A percentile compares a stretch with the other conserved stretches of the same genome.
phyloP scores from a whole-genome alignment of 768 basidiomycete species.

The Leccinum incarnatum region DNA sequence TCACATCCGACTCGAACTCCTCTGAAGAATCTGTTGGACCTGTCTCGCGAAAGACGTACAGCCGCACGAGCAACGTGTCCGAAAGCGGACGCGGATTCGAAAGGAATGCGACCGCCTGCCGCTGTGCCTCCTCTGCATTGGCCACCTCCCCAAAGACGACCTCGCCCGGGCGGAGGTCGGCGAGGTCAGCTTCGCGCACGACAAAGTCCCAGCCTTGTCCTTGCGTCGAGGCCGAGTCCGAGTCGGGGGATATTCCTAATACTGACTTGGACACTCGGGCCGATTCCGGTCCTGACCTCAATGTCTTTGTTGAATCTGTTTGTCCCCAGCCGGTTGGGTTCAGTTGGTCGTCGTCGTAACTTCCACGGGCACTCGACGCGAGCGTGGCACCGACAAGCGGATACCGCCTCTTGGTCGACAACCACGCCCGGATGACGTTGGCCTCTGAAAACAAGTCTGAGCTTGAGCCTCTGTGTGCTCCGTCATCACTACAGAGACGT shows the following conservation, averaged over 20 bases:
- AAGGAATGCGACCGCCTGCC: conserved; percentile 28
- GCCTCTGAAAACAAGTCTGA: conserved; percentile 25
- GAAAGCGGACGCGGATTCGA: conserved; percentile 40
- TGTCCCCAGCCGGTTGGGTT: too few relatives aligned
- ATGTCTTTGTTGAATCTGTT: too few relatives aligned
- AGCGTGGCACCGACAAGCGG: conserved; percentile 48
- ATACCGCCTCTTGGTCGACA: conserved; percentile 44
- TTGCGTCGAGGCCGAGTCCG: not conserved
- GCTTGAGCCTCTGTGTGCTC: conserved; percentile 6
- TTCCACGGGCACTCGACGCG: not conserved
- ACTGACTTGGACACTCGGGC: conserved; percentile 7
- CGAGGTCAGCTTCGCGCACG: conserved; percentile 39
- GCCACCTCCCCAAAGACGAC: conserved; percentile 34
- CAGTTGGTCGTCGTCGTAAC: not conserved
- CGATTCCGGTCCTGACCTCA: not conserved
- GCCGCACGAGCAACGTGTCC: conserved; percentile 39
- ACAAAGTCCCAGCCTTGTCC: conserved; percentile 31
- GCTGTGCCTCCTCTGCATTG: conserved; percentile 35
- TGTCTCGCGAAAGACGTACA: conserved; percentile 41
- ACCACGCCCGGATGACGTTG: conserved; percentile 45
- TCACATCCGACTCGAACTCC: conserved; percentile 23
- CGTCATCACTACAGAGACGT: conserved; percentile 21
- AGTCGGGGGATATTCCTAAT: not conserved
- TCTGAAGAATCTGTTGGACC: not conserved
- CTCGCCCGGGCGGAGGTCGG: conserved; percentile 35